phyloP scores from a whole-genome alignment of 2,329 filamentous ascomycete species.

The Neofusicoccum sp. region DNA sequence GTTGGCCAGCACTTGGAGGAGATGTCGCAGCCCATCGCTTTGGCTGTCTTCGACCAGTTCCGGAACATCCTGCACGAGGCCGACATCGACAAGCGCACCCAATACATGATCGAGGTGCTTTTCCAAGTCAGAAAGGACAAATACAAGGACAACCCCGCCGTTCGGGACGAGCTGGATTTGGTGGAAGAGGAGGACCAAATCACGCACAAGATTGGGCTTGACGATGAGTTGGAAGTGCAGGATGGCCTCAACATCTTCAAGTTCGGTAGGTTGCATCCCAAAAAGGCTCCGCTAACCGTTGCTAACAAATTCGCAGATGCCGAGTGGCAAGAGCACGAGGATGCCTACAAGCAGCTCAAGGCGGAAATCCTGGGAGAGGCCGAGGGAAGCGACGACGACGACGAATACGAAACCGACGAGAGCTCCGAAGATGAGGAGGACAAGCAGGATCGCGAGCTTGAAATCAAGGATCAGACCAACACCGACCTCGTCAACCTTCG shows the following conservation, averaged over 20 bases:
- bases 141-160: conserved; percentile 89
- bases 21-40: conserved; percentile 84
- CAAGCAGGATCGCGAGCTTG: conserved; percentile 76
- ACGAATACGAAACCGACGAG: conserved; percentile 64
- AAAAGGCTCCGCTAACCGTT: too few relatives aligned
- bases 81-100: conserved; percentile 95
- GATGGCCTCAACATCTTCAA: conserved; percentile 95
- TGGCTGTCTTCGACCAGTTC: conserved; percentile 94
- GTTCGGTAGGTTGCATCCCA: conserved; percentile 41
- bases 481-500: conserved; percentile 91
- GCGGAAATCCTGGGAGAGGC: conserved; percentile 87
- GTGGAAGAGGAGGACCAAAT: conserved; percentile 98
- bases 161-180: conserved; percentile 89
- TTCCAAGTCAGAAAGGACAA: conserved; percentile 96
- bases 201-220: conserved; percentile 79
- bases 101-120: conserved; percentile 98
- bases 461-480: conserved; percentile 98
- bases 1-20: conserved; percentile 93
- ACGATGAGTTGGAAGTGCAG: conserved; percentile 78
- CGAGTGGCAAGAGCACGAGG: conserved; percentile 87
- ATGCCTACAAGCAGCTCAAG: conserved; percentile 83
- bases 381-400: conserved; percentile 70
- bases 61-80: conserved; percentile 92
- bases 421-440: conserved; percentile 72
- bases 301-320: conserved; percentile 51